phyloP scores from a whole-genome alignment of 257 asterid species.

The Solanum etuberosum region DNA sequence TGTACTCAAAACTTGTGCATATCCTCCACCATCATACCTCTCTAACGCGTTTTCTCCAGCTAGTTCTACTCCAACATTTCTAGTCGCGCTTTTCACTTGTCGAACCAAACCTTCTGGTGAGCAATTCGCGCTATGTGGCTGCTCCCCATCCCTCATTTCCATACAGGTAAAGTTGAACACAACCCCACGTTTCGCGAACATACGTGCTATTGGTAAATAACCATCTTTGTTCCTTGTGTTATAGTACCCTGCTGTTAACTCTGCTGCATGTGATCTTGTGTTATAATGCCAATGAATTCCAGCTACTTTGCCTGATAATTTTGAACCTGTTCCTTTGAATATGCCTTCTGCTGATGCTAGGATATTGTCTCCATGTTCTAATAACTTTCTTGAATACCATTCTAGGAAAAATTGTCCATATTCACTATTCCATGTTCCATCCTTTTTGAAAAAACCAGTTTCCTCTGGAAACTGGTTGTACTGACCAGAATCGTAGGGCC shows the following conservation, averaged over 20 bases:
- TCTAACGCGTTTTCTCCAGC: conserved; percentile 98
- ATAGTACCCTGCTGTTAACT: conserved; percentile 88
- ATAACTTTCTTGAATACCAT: conserved; percentile 70
- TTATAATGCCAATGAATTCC: conserved; percentile 94
- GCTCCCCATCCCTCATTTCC: conserved; percentile 89
- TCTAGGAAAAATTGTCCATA: conserved; percentile 72
- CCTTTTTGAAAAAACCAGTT: conserved; percentile 62
- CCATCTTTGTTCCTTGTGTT: conserved; percentile 71
- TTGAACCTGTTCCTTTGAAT: conserved; percentile 61
- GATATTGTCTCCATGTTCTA: conserved; percentile 73
- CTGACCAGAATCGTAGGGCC: conserved; percentile 81
- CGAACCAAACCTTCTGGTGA: conserved; percentile 87
- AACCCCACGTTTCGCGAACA: conserved; percentile 55
- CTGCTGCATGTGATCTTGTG: conserved; percentile 86
- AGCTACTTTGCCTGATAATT: conserved; percentile 79
- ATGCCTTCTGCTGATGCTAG: conserved; percentile 50
- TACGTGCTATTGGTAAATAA: conserved; percentile 72
- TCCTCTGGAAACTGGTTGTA: conserved; percentile 78
- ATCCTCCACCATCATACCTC: conserved; percentile 76
- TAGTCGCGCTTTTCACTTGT: conserved; percentile 72
- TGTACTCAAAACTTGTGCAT: conserved; percentile 52
- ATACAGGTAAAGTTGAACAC: conserved; percentile 84
- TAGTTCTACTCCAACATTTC: conserved; percentile 40
- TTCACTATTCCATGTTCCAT: conserved; percentile 75
- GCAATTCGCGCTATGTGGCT: conserved; percentile 56